Evolutionary conservation across 2,329 filamentous ascomycete species (phyloP), one percentile per base, ranked within the genome.

Genomic region (Fusarium solani-melongenae): DNA sequence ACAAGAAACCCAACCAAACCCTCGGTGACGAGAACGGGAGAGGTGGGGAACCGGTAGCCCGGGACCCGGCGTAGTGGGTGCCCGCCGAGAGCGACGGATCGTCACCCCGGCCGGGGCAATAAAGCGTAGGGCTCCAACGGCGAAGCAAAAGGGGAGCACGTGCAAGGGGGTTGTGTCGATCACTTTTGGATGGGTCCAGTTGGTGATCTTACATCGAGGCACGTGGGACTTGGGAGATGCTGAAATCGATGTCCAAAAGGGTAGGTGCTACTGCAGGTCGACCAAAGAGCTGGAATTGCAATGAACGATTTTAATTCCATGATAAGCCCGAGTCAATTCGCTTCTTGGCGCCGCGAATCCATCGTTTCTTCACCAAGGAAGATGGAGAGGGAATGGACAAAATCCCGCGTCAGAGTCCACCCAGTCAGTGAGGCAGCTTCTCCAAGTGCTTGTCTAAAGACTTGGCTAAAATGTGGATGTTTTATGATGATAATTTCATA

Each of bases 1-100:
- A 31, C 55, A 38, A 46, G 22, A 9, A 9, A 51, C 36, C 57
- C 27, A 39, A 49, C 41, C 53, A 15, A 22, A 24, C 20, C 27
- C 46, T 77, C 76, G 76, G 75, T 77, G 72, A 74, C 74, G 46
- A 34, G 74, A 77, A 66, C 55, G 62, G 46, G 46, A 51, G 46
- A 51, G 57, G 51, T 3, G 9, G 46, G 22, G 29, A 36, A 36
- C n/a, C 33, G 9, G 8, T 7, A 11, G 39, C 24, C 46, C 34
- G 22, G 51, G 65, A 60, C 41, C 41, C 41, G 55, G n/a, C 15
- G 38, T 34, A 59, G n/a, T 59, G 51, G 33, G 34, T 41, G n/a
- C 3, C 41, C 55, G 53, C 56, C 64, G 34, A 68, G 66, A 62
- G 20, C 36, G 38, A 59, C 51, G 62, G 64, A 63, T 64, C 62